Percentiles rank a stretch among this genome's conserved stretches.
Evolutionary conservation across 805 yeast species (phyloP).

Genomic region (Candida sonorensis): DNA sequence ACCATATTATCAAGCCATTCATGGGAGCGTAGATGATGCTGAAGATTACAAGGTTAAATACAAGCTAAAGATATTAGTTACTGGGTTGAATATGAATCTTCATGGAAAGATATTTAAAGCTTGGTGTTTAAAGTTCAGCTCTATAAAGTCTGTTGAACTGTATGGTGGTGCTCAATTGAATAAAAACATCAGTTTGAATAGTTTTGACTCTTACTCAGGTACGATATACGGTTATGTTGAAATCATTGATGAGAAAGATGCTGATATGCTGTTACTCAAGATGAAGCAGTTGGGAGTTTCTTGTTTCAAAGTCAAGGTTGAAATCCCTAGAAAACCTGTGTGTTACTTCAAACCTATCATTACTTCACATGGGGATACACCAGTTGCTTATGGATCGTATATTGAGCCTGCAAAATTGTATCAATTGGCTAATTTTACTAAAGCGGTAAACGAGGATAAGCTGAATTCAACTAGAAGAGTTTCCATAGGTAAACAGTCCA

Average conservation of each 20-base stretch:
- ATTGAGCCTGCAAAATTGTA: slow-evolving; percentile 22
- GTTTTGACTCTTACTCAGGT: too few relatives aligned
- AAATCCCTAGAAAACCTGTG: slow-evolving; percentile 15
- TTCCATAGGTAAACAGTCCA: too few relatives aligned
- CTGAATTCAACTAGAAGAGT: slow-evolving; percentile 2
- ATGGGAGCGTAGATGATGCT: slow-evolving; percentile 3
- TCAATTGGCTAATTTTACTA: slow-evolving; percentile 22
- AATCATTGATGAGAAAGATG: slow-evolving; percentile 19
- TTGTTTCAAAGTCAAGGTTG: slow-evolving; percentile 26
- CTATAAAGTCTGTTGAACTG: slow-evolving; percentile 22
- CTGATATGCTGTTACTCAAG: slow-evolving; percentile 17
- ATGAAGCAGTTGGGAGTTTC: slow-evolving; percentile 16
- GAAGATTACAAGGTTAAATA: too few relatives aligned
- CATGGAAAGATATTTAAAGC: slow-evolving; percentile 18
- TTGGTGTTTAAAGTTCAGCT: slow-evolving; percentile 19
- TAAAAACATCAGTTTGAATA: too few relatives aligned
- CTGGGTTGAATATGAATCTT: slow-evolving; percentile 18
- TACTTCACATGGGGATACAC: slow-evolving; percentile 1
- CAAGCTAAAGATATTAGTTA: slow-evolving; percentile 23
- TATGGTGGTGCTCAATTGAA: slow-evolving; percentile 10
- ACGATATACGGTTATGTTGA: slow-evolving; percentile 30
- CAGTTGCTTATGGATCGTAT: slow-evolving; percentile 19
- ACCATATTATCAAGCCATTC: slow-evolving; percentile 13
- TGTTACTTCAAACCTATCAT: neutral
- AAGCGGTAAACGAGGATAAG: slow-evolving; percentile 17